Evolutionary conservation across 768 basidiomycete species (phyloP).

Genomic region (Artomyces pyxidatus): DNA sequence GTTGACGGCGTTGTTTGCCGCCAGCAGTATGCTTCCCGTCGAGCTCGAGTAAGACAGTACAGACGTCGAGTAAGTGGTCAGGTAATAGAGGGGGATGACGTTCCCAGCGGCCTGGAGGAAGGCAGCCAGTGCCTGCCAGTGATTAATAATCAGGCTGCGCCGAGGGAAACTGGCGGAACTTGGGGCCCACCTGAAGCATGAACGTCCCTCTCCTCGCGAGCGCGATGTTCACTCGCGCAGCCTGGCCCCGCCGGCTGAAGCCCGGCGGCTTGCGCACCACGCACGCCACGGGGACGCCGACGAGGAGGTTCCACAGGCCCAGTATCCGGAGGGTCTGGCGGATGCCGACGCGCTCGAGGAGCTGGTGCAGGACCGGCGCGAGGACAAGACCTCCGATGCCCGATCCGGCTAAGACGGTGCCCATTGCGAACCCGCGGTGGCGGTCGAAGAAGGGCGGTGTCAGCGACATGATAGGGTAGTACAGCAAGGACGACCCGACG

Average conservation of each 20-base stretch:
- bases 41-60: conserved; percentile 30
- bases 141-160: too few species aligned
- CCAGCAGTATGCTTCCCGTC: conserved; percentile 32
- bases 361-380: conserved; percentile 29
- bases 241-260: too few species aligned
- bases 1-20: conserved; percentile 36
- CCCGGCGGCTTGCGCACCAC: conserved; percentile 25
- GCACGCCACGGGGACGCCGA: conserved; percentile 30
- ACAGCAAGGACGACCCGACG: conserved; percentile 35
- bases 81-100: conserved; percentile 35
- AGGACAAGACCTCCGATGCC: conserved; percentile 37
- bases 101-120: conserved; percentile 40
- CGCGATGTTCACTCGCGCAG: too few species aligned
- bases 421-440: conserved; percentile 39
- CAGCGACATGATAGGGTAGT: conserved; percentile 36
- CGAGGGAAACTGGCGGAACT: background rate
- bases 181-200: conserved; percentile 29
- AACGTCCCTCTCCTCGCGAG: conserved; percentile 35
- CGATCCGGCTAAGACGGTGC: conserved; percentile 32
- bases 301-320: conserved; percentile 32
- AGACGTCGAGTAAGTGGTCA: conserved; percentile 33
- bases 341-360: conserved; percentile 29
- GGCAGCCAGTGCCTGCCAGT: conserved; percentile 32
- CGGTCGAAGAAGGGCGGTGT: conserved; percentile 35
- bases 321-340: conserved; percentile 30